Conservation (phyloP, 257 asterid genomes). For the Solanum dulcamara region DNA sequence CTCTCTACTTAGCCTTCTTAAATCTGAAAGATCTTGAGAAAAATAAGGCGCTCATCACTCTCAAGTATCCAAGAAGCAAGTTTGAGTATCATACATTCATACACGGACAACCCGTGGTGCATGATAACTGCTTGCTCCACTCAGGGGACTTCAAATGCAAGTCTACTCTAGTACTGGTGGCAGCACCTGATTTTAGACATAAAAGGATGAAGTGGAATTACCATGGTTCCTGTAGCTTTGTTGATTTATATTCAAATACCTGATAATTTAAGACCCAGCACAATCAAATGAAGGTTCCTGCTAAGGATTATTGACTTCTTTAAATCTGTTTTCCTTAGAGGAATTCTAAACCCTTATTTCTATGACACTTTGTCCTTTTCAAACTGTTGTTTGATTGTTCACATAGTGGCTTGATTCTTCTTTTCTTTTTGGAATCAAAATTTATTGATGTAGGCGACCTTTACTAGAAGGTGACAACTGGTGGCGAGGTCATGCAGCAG, state of each 20-base stretch:
- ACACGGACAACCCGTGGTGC: background rate
- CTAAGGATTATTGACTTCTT: background rate
- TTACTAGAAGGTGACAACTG: slow-evolving; percentile 22
- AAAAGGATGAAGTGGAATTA: background rate
- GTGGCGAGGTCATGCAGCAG: slow-evolving; percentile 30
- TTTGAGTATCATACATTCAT: background rate
- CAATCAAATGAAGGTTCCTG: background rate
- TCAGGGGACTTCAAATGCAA: background rate
- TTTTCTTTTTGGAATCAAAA: background rate
- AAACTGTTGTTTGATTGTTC: background rate
- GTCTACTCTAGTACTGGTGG: background rate
- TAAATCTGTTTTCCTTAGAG: background rate
- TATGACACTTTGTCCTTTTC: background rate
- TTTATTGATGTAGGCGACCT: slow-evolving; percentile 6
- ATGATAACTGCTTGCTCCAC: background rate
- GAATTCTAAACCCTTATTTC: background rate
- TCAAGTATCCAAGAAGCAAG: background rate
- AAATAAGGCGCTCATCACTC: background rate
- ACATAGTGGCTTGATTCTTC: background rate
- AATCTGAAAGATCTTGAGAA: background rate
- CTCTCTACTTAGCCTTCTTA: background rate
- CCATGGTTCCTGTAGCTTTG: background rate
- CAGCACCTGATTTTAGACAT: background rate
- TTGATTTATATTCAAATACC: background rate
- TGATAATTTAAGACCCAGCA: background rate